Conservation (phyloP, 2,329 filamentous ascomycete genomes). For the Diaporthe longicolla region DNA sequence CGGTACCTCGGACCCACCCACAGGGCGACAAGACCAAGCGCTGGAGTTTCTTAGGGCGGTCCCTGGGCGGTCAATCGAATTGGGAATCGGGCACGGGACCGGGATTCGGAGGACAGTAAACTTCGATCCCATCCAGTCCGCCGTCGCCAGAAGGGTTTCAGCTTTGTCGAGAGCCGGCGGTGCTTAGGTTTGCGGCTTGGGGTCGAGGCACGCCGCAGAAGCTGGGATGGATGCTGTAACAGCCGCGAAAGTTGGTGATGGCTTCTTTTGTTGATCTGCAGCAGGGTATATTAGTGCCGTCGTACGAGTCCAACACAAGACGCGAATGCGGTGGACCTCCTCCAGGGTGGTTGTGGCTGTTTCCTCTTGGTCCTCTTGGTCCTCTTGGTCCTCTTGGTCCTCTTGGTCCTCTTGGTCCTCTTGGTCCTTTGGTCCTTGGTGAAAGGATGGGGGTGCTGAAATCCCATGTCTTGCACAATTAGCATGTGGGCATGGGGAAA, state of each 20-base stretch:
- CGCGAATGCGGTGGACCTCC: not conserved
- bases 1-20: constrained; percentile 15
- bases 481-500: not conserved
- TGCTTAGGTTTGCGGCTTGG: constrained; percentile 12
- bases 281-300: not conserved
- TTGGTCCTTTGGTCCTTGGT: not conserved
- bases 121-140: constrained; percentile 28
- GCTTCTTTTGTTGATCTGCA: constrained; percentile 25
- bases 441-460: constrained; percentile 8
- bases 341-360: not conserved
- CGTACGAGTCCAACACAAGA: constrained; percentile 6
- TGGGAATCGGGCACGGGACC: constrained; percentile 6
- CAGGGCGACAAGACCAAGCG: constrained; percentile 23
- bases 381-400: not conserved
- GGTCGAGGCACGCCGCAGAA: constrained; percentile 17
- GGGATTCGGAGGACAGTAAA: constrained; percentile 26
- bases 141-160: constrained; percentile 30
- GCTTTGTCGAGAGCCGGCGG: constrained; percentile 17
- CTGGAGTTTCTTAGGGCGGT: not conserved
- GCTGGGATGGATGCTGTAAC: constrained; percentile 11
- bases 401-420: not conserved
- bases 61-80: constrained; percentile 20
- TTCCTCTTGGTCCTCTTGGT: not conserved
- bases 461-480: not conserved
- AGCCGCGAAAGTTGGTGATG: constrained; percentile 9